Evolutionary conservation across 306 rosid species (phyloP), one percentile per base, ranked within the genome.

Genomic region (Cicer arietinum): DNA sequence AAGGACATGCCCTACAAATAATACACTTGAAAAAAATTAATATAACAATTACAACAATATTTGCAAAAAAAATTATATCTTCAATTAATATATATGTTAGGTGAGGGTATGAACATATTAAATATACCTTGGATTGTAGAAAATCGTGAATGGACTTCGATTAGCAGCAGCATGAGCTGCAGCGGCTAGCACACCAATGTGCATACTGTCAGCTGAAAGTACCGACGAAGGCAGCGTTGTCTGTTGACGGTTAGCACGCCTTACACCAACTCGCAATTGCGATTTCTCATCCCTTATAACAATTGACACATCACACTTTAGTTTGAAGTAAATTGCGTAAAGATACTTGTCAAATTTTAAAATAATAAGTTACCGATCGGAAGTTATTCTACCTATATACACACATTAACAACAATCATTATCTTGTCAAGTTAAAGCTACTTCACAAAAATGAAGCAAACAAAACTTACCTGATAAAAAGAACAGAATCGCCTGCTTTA

Each of bases 191-290:
- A 95, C 93, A 14, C 99, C 99, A 16, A 95, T 95, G 84, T 95
- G 99, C 99, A 95, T 95, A 82, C 99, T 95, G 82, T 95, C 99
- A 2, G 99, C 97, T 59, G 98, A 92, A 7, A 95, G 88, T 43
- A 95, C 98, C 5, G 99, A 94, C 16, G 99, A 95, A 30, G 99
- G 97, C 77, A 95, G 76, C 2, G 92, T 85, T 61, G 97, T 85
- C 77, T 90, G 99, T 76, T 95, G 99, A 30, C 99, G 96, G 76
- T 89, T 95, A 39, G 90, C 97, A n/a, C 98, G 92, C 87, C 99
- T 85, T 14, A 95, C 81, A 10, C 98, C 98, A 52, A 95, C 92
- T 74, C 94, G 77, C 74, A 95, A 54, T 75, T 95, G 98, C 2
- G 99, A 95, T 73, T 84, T 95, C 75, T 88, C 99, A 81, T 89